These are phyloP conservation scores for Fusarium acutatum DNA, from an alignment of 2,329 filamentous ascomycete species.

Conservation along the genomic window DNA sequence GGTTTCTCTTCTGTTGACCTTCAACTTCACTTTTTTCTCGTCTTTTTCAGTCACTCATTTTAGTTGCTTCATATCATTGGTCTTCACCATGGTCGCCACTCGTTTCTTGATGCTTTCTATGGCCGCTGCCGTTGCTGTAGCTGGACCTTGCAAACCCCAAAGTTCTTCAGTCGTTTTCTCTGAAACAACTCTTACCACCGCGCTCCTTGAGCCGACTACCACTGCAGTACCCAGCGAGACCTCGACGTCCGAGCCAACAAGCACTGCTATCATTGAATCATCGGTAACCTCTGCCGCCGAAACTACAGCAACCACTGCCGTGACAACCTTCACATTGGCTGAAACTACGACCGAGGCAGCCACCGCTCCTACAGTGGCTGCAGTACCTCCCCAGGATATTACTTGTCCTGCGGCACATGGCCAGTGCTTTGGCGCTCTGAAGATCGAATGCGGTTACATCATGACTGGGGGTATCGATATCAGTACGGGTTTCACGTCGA, in stretches of 20 bases:
- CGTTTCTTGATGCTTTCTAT: background rate
- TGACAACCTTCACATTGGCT: background rate
- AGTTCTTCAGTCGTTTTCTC: background rate
- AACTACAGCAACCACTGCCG: background rate
- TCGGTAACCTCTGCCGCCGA: background rate
- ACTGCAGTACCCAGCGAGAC: background rate
- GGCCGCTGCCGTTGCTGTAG: background rate
- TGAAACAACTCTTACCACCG: background rate
- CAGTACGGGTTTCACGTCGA: accelerated
- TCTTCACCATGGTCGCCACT: background rate
- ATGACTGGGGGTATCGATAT: background rate
- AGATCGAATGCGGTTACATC: background rate
- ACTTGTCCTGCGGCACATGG: background rate
- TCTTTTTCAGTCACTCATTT: background rate
- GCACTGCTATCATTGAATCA: background rate
- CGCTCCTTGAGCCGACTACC: background rate
- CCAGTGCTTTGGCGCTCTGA: background rate
- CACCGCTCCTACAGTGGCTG: background rate
- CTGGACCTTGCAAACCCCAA: background rate
- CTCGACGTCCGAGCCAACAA: background rate
- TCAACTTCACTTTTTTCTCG: background rate
- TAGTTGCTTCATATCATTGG: background rate
- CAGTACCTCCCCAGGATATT: background rate
- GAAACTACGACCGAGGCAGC: background rate
- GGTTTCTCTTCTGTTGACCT: background rate